Base-by-base conservation (phyloP, 2,329 filamentous ascomycete species). In the Pseudocercospora crystallina region DNA sequence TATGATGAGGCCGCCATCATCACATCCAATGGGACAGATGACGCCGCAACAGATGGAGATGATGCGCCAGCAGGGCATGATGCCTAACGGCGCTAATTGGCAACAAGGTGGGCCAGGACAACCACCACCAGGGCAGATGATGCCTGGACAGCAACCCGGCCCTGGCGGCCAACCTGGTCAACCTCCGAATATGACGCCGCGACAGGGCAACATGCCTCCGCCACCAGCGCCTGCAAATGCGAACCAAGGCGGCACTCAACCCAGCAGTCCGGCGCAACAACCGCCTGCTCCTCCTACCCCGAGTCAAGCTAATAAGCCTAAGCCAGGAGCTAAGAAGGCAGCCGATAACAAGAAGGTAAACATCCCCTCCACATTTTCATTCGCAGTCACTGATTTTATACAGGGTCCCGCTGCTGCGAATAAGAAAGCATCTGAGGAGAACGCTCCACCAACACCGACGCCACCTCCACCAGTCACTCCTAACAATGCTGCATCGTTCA, bases 231-330 rank as follows among this genome's bases (percentile, higher is more conserved):
- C 71, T 2, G 65, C 71, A n/a, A 61, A 67, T 29, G 70, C 71
- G 43, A 69, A 71, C 43, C 65, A 68, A 14, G 66, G 63, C 32
- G 62, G 73, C 26, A 73, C 74, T 9, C 72, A 77, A 45, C 73
- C 73, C 12, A 75, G 75, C 43, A 77, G 75, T 51, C 76, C 76
- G 13, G 70, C 71, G 32, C 72, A 73, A 54, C 20, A 26, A 26
- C 69, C 69, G 20, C 66, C 73, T 39, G 86, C 85, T 32, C 88
- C 89, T 1, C 88, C 88, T 1, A 94, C 89, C 3, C 89, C 89
- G 1, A 84, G 82, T 44, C 86, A 89, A 65, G 69, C 76, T 1
- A 85, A 84, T 65, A 92, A 92, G 75, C 71, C 85, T 3, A 84
- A 82, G 31, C 86, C 87, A 1, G 90, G 89, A 58, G 55, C 53